phyloP scores from a whole-genome alignment of 2,329 filamentous ascomycete genomes.

The Alternaria longipes region DNA sequence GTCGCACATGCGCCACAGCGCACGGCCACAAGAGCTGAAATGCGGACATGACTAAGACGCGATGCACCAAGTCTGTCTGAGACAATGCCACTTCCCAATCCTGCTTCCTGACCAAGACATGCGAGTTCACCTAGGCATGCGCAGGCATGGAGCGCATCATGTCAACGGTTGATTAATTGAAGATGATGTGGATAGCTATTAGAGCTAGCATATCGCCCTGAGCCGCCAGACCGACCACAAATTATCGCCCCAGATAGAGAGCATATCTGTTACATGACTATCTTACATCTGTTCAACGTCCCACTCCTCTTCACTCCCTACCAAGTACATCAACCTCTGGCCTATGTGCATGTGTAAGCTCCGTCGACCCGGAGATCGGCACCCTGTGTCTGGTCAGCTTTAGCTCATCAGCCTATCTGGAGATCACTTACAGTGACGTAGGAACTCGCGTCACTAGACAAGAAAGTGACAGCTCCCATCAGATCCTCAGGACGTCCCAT shows the following conservation, averaged over 20 bases:
- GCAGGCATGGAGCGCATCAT: neutral
- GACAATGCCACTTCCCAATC: neutral
- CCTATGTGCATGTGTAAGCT: slow-evolving; percentile 81
- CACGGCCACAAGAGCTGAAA: slow-evolving; percentile 19
- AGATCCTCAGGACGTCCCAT: slow-evolving; percentile 93
- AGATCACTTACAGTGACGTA: slow-evolving; percentile 48
- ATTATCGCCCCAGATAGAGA: neutral
- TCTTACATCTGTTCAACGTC: neutral
- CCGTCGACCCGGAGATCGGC: slow-evolving; percentile 85
- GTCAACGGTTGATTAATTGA: neutral
- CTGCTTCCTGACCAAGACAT: neutral
- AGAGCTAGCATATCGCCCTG: neutral
- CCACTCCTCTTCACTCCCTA: neutral
- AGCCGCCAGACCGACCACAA: neutral
- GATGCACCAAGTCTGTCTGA: neutral
- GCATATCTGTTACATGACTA: neutral
- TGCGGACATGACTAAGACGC: slow-evolving; percentile 13
- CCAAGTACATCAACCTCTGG: neutral
- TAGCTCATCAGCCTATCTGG: neutral
- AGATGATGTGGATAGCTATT: neutral
- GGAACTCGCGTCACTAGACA: slow-evolving; percentile 75
- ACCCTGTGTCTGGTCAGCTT: slow-evolving; percentile 55
- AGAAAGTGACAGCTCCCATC: slow-evolving; percentile 90
- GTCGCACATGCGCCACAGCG: slow-evolving; percentile 19
- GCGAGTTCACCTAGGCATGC: neutral